Conservation (phyloP, 140 eudicot genomes). For the Ambrosia hybrid region DNA sequence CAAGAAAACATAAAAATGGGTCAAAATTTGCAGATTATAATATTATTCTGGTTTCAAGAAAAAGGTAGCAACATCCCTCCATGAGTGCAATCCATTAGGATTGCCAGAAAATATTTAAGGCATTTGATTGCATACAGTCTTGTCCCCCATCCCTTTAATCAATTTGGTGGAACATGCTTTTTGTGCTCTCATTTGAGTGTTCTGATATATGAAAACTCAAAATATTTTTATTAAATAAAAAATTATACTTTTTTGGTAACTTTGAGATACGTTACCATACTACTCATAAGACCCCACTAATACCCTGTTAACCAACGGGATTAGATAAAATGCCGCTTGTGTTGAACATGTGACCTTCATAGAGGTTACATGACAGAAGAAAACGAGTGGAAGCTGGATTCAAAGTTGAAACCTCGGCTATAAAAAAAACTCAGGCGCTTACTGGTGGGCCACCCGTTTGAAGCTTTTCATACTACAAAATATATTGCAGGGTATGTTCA, state of each 20-base stretch:
- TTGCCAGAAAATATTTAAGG: constrained; percentile 31
- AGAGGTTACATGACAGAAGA: no score
- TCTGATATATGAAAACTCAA: neutral
- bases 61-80: constrained; percentile 17
- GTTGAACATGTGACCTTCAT: no score
- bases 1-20: constrained; percentile 18
- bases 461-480: neutral
- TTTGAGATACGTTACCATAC: no score
- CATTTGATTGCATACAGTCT: constrained; percentile 19
- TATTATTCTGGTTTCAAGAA: constrained; percentile 16
- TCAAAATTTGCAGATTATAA: constrained; percentile 12
- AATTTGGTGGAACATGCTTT: constrained; percentile 16
- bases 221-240: neutral
- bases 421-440: no score
- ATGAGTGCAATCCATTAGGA: constrained; percentile 36
- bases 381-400: no score
- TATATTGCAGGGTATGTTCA: neutral
- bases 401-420: no score
- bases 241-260: neutral
- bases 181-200: constrained; percentile 6
- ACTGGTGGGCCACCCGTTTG: no score
- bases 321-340: no score
- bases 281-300: no score
- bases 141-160: constrained; percentile 34
- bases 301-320: no score